Evolutionary conservation across 345 rosid genomes (phyloP).

Genomic region (Pistacia integerrima): DNA sequence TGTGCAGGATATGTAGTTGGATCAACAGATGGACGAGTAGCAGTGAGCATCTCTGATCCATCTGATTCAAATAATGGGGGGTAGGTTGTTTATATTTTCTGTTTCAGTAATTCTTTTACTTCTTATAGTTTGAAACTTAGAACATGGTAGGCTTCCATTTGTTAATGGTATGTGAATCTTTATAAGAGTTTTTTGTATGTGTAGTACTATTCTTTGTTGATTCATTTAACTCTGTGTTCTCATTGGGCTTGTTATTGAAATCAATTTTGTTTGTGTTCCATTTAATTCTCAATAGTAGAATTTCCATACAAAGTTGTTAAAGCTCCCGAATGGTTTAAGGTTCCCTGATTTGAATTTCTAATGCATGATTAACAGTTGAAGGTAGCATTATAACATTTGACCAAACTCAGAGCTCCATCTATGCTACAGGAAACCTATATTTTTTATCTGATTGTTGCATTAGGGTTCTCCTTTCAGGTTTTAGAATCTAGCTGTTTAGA

Average conservation of each 20-base stretch:
- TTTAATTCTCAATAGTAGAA: neutral
- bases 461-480: neutral
- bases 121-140: neutral
- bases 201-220: neutral
- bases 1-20: slow-evolving; percentile 85
- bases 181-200: too few relatives aligned
- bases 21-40: slow-evolving; percentile 81
- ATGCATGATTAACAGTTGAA: neutral
- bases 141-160: neutral
- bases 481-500: neutral
- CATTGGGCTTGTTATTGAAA: neutral
- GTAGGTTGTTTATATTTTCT: slow-evolving; percentile 41
- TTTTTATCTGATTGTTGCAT: neutral
- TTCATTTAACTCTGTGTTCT: neutral
- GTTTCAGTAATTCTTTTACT: neutral
- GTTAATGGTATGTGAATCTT: neutral
- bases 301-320: neutral
- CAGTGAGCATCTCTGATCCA: slow-evolving; percentile 52
- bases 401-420: neutral
- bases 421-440: neutral
- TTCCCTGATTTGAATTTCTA: neutral
- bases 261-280: neutral
- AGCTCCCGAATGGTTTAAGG: neutral
- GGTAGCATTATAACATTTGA: neutral
- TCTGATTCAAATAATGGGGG: slow-evolving; percentile 43